These are phyloP conservation scores for Solanum piurae DNA, from an alignment of 257 asterid species.

Conservation along the genomic window DNA sequence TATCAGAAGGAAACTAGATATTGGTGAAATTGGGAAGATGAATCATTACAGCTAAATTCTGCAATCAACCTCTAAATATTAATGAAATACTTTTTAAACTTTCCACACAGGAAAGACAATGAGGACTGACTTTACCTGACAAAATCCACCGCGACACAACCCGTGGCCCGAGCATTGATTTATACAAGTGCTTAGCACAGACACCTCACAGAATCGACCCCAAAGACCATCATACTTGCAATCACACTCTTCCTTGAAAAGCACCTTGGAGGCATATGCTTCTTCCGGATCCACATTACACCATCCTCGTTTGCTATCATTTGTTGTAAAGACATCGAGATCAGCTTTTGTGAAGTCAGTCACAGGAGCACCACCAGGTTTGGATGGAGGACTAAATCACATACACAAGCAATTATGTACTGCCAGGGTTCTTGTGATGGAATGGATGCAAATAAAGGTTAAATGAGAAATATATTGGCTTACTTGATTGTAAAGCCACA, in stretches of 20 bases:
- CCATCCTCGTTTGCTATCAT: slow-evolving; percentile 68
- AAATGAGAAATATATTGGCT: slow-evolving; percentile 16
- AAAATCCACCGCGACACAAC: slow-evolving; percentile 85
- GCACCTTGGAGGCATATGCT: slow-evolving; percentile 49
- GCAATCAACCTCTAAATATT: neutral
- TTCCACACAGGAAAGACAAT: neutral
- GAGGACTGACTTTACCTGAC: slow-evolving; percentile 54
- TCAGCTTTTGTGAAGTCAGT: slow-evolving; percentile 66
- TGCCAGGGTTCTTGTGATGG: neutral
- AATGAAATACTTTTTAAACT: neutral
- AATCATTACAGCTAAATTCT: neutral
- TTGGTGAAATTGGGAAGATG: neutral
- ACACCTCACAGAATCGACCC: slow-evolving; percentile 83
- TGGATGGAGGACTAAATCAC: slow-evolving; percentile 50
- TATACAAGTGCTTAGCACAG: slow-evolving; percentile 65
- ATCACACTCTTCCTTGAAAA: slow-evolving; percentile 74
- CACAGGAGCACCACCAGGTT: slow-evolving; percentile 46
- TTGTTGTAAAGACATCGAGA: slow-evolving; percentile 54
- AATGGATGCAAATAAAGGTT: neutral
- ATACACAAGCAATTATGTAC: neutral
- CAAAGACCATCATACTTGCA: slow-evolving; percentile 94
- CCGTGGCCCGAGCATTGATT: slow-evolving; percentile 90
- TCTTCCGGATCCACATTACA: slow-evolving; percentile 89
- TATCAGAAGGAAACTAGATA: neutral
- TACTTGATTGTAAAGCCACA: slow-evolving; percentile 83